A percentile compares a stretch with the other conserved stretches of the same genome.
These are phyloP conservation scores for Cercospora sesami DNA, from an alignment of 2,329 filamentous ascomycete genomes.

Conservation along the genomic window DNA sequence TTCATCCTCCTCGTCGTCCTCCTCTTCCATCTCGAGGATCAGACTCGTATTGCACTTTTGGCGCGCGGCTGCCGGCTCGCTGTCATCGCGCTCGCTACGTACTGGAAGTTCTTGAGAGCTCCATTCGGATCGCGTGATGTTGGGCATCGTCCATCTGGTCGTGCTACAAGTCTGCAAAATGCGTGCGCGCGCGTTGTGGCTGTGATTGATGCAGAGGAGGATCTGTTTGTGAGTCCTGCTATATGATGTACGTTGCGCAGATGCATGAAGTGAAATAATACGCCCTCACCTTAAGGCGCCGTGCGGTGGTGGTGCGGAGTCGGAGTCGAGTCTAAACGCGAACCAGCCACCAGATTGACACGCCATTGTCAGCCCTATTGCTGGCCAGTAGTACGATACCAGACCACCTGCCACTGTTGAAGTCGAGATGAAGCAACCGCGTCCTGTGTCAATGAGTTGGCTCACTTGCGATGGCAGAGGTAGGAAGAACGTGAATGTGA, in stretches of 20 bases:
- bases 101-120: background rate
- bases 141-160: background rate
- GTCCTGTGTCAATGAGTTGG: background rate
- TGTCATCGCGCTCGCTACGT: background rate
- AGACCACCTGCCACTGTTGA: too few species aligned
- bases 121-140: background rate
- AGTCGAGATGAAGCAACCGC: background rate
- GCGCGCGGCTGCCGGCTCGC: background rate
- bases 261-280: background rate
- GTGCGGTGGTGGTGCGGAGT: slow-evolving; percentile 5
- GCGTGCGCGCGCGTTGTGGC: background rate
- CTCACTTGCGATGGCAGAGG: background rate
- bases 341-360: slow-evolving; percentile 3
- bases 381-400: too few species aligned
- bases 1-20: background rate
- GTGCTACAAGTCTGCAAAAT: background rate
- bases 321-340: slow-evolving; percentile 4
- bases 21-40: background rate
- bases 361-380: slow-evolving; percentile 8
- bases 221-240: background rate
- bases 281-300: background rate
- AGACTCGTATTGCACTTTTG: background rate
- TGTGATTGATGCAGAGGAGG: background rate
- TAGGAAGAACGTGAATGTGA: background rate
- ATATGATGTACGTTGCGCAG: background rate